phyloP scores from a whole-genome alignment of 2,329 filamentous ascomycete species.

The Fusarium sp. region DNA sequence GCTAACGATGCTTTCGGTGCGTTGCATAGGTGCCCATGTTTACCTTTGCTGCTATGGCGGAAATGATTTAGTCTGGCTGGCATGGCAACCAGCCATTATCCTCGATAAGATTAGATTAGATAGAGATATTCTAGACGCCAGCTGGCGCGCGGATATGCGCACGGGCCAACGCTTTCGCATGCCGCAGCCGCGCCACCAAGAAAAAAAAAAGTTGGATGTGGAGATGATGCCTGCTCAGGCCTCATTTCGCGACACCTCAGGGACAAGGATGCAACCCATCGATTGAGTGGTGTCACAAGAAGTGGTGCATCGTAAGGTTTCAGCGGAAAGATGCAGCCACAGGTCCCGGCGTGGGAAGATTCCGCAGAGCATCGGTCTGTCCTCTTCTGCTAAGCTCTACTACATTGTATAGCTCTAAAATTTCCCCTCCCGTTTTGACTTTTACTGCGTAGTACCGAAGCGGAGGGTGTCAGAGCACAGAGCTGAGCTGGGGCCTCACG shows the following conservation, averaged over 20 bases:
- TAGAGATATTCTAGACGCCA: background rate
- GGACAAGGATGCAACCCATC: constrained; percentile 15
- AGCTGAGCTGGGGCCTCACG: constrained; percentile 17
- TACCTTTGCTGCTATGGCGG: constrained; percentile 17
- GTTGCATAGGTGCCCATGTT: constrained; percentile 14
- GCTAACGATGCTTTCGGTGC: constrained; percentile 14
- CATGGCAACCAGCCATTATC: constrained; percentile 31
- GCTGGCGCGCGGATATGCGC: constrained; percentile 26
- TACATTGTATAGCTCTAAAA: background rate
- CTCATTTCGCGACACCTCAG: constrained; percentile 14
- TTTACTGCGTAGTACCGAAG: background rate
- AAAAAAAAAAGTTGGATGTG: constrained; percentile 9
- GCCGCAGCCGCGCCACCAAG: background rate
- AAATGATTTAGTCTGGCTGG: constrained; percentile 22
- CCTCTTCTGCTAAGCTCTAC: background rate
- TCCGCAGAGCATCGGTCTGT: background rate
- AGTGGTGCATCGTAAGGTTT: constrained; percentile 38
- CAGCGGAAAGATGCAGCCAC: background rate
- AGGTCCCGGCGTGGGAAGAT: background rate
- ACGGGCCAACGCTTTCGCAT: constrained; percentile 5
- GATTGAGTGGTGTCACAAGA: constrained; percentile 32
- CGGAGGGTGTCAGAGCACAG: background rate
- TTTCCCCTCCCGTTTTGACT: background rate
- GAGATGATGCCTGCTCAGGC: constrained; percentile 17
- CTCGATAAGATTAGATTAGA: constrained; percentile 17